These are phyloP conservation scores for Trypanosoma boissoni DNA, from an alignment of 208 protist genomes.

Conservation along the genomic window DNA sequence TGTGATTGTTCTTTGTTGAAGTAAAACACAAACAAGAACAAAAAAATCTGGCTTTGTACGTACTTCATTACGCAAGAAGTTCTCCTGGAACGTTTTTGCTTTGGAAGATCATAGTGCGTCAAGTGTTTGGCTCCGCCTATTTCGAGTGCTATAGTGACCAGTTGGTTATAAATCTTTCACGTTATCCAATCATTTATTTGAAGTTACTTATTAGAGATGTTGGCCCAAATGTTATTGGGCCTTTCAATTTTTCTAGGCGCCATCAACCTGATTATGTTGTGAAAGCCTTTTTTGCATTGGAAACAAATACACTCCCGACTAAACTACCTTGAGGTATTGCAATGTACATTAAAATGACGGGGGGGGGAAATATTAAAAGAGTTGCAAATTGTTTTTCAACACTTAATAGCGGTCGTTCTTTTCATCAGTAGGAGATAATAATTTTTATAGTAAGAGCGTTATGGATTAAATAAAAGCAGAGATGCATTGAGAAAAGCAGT, in stretches of 20 bases:
- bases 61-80: no score
- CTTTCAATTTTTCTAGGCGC: slow-evolving; percentile 8
- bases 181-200: slow-evolving; percentile 28
- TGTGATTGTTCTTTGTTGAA: not conserved
- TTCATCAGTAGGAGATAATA: no score
- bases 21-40: no score
- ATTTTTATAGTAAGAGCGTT: no score
- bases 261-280: slow-evolving; percentile 22
- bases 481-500: no score
- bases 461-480: no score
- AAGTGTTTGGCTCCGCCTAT: slow-evolving; percentile 13
- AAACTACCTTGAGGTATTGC: slow-evolving; percentile 3
- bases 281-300: slow-evolving; percentile 19
- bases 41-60: no score
- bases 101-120: slow-evolving; percentile 25
- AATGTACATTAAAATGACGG: slow-evolving; percentile 3
- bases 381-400: slow-evolving; percentile 3
- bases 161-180: slow-evolving; percentile 17
- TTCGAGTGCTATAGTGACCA: slow-evolving; percentile 20
- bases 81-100: slow-evolving; percentile 27
- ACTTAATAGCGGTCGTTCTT: slow-evolving; percentile 7
- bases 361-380: slow-evolving; percentile 10
- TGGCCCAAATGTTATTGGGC: slow-evolving; percentile 19
- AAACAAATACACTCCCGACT: slow-evolving; percentile 19
- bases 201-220: slow-evolving; percentile 23